Evolutionary conservation across 345 rosid genomes (phyloP), one percentile per base, ranked within the genome.

Genomic region (Euclidium syriacum): DNA sequence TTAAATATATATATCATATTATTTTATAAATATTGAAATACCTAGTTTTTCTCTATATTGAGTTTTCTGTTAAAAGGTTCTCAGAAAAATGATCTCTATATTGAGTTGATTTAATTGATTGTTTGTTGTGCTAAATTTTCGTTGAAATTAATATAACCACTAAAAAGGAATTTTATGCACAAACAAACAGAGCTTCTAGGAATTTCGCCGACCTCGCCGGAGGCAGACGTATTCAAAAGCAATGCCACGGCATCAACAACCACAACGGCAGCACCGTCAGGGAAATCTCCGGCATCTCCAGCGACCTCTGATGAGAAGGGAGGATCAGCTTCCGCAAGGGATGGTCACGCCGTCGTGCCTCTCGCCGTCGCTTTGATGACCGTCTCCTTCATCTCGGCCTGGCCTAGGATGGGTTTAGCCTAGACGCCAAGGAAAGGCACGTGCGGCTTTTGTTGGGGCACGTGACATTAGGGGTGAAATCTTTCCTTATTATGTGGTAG

Each of bases 141-240:
- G 24, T 14, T 47, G 8, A 30, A 20, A 10, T 20, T 34, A 53
- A 34, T 12, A 34, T 20, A 53, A 53, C 19, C 11, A 33, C 3
- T 27, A 27, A 20, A 14, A 32, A 1, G 4, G 18, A 3, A 47
- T n/a, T n/a, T n/a, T n/a, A n/a, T 36, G 39, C 27, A 52, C 33
- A 4, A 51, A 62, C 59, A 63, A 12, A 59, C 91, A 94, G 99
- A 66, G 60, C 85, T 87, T 30, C 80, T 94, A 4, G 96, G 99
- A 20, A 7, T 94, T 47, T 62, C 92, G 35, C 89, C 96, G 0
- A 78, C 65, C 73, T 94, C 99, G 0, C 89, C 99, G 12, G 96
- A 83, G 6, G 91, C 86, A 10, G 86, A 85, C 5, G 73, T 82
- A 54, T 94, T 90, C 4, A 24, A 86, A 6, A 12, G 80, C 19